Conservation (phyloP, 345 rosid genomes). For the Lepidium aucheri region DNA sequence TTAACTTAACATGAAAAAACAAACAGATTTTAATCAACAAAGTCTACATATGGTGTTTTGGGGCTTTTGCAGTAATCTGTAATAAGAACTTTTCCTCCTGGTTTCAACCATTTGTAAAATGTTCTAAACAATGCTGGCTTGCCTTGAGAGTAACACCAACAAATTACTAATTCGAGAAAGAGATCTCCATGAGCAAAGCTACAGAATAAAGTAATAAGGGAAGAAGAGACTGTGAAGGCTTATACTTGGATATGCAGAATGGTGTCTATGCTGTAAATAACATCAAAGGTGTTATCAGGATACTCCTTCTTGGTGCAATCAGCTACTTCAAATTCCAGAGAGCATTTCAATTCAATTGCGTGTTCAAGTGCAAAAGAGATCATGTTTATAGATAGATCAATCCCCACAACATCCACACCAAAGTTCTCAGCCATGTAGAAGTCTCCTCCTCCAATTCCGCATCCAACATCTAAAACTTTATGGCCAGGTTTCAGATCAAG, state of each 20-base stretch:
- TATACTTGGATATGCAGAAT: conserved; percentile 88
- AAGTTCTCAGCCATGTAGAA: conserved; percentile 96
- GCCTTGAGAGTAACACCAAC: conserved; percentile 44
- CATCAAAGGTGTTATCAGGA: conserved; percentile 76
- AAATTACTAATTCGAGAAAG: neutral
- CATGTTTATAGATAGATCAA: conserved; percentile 92
- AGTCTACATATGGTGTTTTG: conserved; percentile 62
- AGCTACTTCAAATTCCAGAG: conserved; percentile 94
- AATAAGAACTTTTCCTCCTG: conserved; percentile 91
- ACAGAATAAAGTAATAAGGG: neutral
- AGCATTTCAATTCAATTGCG: conserved; percentile 78
- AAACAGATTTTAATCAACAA: no score
- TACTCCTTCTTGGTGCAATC: conserved; percentile 87
- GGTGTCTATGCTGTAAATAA: conserved; percentile 96
- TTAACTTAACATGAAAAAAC: no score
- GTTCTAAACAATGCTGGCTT: conserved; percentile 78
- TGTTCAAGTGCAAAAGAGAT: conserved; percentile 90
- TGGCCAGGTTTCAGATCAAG: conserved; percentile 87
- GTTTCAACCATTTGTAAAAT: conserved; percentile 91
- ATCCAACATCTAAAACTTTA: conserved; percentile 95
- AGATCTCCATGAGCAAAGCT: neutral
- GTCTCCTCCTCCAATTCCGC: conserved; percentile 99
- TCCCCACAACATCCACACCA: conserved; percentile 84
- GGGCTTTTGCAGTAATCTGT: conserved; percentile 77
- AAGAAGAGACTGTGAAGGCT: neutral